phyloP scores from a whole-genome alignment of 352 stramenopile species.

The Pythium phragmitis region DNA sequence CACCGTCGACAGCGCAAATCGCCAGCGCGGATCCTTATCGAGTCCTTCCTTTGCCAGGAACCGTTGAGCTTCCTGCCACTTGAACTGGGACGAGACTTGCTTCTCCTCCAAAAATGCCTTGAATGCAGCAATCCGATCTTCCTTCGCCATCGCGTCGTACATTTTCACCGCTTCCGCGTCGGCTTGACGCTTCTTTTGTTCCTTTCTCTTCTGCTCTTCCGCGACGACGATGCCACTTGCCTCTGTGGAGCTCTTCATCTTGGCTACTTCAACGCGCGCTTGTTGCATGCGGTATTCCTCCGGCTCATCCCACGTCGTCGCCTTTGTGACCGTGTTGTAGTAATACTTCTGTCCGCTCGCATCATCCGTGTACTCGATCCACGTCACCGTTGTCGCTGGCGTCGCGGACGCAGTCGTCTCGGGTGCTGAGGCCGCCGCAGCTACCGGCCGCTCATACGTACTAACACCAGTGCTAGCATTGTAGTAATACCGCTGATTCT shows the following conservation, averaged over 20 bases:
- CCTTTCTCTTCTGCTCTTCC: slow-evolving; percentile 33
- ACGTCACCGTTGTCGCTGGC: slow-evolving; percentile 28
- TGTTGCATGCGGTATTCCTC: slow-evolving; percentile 78
- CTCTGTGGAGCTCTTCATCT: slow-evolving; percentile 45
- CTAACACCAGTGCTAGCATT: slow-evolving; percentile 55
- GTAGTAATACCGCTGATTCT: slow-evolving; percentile 63
- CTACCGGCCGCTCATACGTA: slow-evolving; percentile 51
- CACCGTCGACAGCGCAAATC: slow-evolving; percentile 56
- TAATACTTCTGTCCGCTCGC: slow-evolving; percentile 72
- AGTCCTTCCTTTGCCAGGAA: slow-evolving; percentile 56
- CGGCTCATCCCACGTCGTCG: slow-evolving; percentile 80
- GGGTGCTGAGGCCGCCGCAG: slow-evolving; percentile 2
- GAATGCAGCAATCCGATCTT: slow-evolving; percentile 57
- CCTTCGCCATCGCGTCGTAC: slow-evolving; percentile 49
- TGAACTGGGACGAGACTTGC: slow-evolving; percentile 60
- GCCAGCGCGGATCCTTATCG: slow-evolving; percentile 63
- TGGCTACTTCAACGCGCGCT: slow-evolving; percentile 64
- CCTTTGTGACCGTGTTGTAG: slow-evolving; percentile 73
- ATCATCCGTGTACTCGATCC: slow-evolving; percentile 82
- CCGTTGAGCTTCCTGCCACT: slow-evolving; percentile 74
- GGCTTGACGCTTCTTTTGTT: slow-evolving; percentile 46
- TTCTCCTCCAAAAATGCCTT: slow-evolving; percentile 75
- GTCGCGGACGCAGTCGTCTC: background rate
- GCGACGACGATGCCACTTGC: slow-evolving; percentile 16
- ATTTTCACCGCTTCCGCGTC: slow-evolving; percentile 40